Evolutionary conservation across 257 asterid genomes (phyloP), one percentile per base, ranked within the genome.

Genomic region (Nicotiana sylvestris): DNA sequence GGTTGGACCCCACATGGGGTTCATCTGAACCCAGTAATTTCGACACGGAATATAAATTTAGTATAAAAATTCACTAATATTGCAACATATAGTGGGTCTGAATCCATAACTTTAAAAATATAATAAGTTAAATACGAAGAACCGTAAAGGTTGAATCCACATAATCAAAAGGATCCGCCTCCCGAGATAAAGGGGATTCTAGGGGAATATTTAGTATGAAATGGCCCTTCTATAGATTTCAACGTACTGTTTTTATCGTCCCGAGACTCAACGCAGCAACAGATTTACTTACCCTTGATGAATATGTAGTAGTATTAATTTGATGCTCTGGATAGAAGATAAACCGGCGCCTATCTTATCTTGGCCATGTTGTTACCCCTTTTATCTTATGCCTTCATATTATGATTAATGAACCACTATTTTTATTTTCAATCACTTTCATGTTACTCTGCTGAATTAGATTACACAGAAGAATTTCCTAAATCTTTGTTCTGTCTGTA

Each of bases 401-500:
- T 27, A 27, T 46, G 57, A 72, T 72, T 10, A 6, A 17, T 51
- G 13, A 46, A 21, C 11, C 17, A 4, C 78, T 57, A 5, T 16
- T 51, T 2, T 17, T 35, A 15, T 43, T 18, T 6, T 12, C 49
- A 66, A 5, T 62, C 18, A 5, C 13, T 39, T 55, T 4, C 49
- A 51, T 67, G 25, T 66, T 74, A 74, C 62, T 49, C 79, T 25
- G 37, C 25, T 72, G 61, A 70, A 70, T 69, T 69, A 37, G 32
- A 69, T 69, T 37, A 37, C 77, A 37, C 18, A 37, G 1, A 70
- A 15, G 58, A 33, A 49, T 76, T 11, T 32, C 25, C 12, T 49
- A 58, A 61, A 61, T 25, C 5, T 68, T 68, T 60, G 33, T 76
- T 68, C 57, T 76, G 51, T 61, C 21, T 81, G 81, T 77, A 87